Percentiles rank a stretch among this genome's conserved stretches.
phyloP scores from a whole-genome alignment of 2,329 filamentous ascomycete genomes.

The Alternaria ethzedia region DNA sequence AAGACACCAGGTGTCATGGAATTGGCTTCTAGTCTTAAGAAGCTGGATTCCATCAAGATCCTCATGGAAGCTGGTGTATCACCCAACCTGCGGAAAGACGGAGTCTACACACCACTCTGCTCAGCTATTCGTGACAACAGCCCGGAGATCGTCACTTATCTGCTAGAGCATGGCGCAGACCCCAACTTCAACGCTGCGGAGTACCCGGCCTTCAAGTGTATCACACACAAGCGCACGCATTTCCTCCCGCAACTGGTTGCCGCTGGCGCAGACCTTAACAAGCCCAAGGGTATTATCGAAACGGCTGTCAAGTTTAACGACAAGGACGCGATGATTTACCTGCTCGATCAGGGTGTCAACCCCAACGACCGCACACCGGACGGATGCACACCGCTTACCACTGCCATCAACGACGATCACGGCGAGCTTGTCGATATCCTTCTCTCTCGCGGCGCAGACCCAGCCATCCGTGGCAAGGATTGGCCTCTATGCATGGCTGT shows the following conservation, averaged over 20 bases:
- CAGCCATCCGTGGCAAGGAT: conserved; percentile 68
- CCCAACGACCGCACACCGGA: conserved; percentile 65
- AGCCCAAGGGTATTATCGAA: conserved; percentile 70
- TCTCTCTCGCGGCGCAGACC: conserved; percentile 65
- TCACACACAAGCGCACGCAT: conserved; percentile 69
- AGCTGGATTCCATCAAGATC: conserved; percentile 65
- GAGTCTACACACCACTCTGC: conserved; percentile 71
- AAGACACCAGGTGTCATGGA: conserved; percentile 70
- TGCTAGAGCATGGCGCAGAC: conserved; percentile 61
- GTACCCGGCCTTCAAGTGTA: conserved; percentile 71
- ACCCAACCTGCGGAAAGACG: conserved; percentile 68
- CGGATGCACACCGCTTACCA: conserved; percentile 68
- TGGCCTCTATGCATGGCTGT: conserved; percentile 76
- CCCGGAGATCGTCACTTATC: conserved; percentile 65
- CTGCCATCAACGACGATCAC: conserved; percentile 67
- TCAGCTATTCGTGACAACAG: conserved; percentile 72
- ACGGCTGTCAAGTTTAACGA: conserved; percentile 68
- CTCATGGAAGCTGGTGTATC: conserved; percentile 66
- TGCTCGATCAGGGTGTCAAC: conserved; percentile 66
- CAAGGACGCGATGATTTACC: conserved; percentile 64
- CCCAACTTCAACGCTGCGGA: conserved; percentile 65
- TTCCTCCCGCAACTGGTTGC: conserved; percentile 63
- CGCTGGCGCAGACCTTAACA: conserved; percentile 65
- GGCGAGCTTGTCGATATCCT: conserved; percentile 66
- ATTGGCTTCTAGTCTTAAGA: conserved; percentile 68